Base-by-base conservation (phyloP, 2,329 filamentous ascomycete species). In the Dothideomycetidae sp. region DNA sequence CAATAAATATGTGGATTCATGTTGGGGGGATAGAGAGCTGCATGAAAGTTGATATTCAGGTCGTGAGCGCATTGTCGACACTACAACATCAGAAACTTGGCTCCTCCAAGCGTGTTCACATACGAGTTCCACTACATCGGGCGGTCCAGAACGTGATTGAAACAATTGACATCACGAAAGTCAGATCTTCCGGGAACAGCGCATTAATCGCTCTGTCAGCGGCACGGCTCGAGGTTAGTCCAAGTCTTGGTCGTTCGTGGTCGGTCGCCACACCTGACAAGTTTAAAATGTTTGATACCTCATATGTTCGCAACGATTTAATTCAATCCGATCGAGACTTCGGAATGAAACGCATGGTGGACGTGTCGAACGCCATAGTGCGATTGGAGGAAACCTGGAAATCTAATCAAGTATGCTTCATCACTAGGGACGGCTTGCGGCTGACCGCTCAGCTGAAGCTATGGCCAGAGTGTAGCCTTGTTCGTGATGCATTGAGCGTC, bases 361-460 rank as follows among this genome's bases (percentile, higher is more conserved):
- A 46, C 5, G 33, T 37, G 26, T 45, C 47, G 5, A 19, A 40
- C 5, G 18, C 37, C 10, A 14, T 32, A 10, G 10, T 46, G 3
- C 11, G 18, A 7, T 39, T 53, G 13, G 31, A 34, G 10, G 44
- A 52, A 26, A 26, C 46, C 14, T 50, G 50, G 5, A 18, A 40
- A 3, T 28, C 39, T 26, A 48, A 44, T 4, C 31, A 42, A 12
- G 49, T 49, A 19, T 53, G 54, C 33, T 43, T 54, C 18, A 30
- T 47, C 7, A 48, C 42, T 3, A n/a, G 9, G 5, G 48, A 52
- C 29, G 47, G 48, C 1, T 28, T 46, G 5, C 41, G 48, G 31
- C 52, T 57, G 33, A 49, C 53, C 13, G 34, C 53, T 10, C 42
- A 46, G 30, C 26, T 58, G 9, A 43, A 46, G 19, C 34, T 57